Percentiles rank a stretch among this genome's conserved stretches.
Evolutionary conservation across 306 rosid genomes (phyloP).

Genomic region (Lathyrus oleraceus): DNA sequence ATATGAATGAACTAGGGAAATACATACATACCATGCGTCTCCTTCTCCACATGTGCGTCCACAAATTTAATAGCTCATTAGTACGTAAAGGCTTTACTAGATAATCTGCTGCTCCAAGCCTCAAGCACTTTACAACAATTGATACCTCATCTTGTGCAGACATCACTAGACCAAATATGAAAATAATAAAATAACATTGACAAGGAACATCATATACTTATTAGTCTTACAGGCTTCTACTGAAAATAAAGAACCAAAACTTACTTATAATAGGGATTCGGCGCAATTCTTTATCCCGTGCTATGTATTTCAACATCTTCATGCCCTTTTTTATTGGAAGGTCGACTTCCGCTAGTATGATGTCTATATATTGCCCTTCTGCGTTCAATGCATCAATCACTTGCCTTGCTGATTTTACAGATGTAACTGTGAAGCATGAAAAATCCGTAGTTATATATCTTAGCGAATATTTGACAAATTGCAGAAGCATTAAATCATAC

Average conservation of each 20-base stretch:
- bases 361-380: slow-evolving; percentile 84
- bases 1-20: slow-evolving; percentile 36
- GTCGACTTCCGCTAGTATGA: slow-evolving; percentile 90
- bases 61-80: slow-evolving; percentile 92
- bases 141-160: slow-evolving; percentile 95
- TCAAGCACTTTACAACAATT: slow-evolving; percentile 93
- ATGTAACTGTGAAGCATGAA: slow-evolving; percentile 57
- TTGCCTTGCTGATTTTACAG: slow-evolving; percentile 82
- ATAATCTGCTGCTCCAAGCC: slow-evolving; percentile 98
- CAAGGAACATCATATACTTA: slow-evolving; percentile 32
- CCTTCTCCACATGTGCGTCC: slow-evolving; percentile 99
- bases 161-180: slow-evolving; percentile 70
- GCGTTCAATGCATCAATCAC: slow-evolving; percentile 96
- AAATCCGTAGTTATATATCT: slow-evolving; percentile 27
- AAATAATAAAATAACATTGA: slow-evolving; percentile 37
- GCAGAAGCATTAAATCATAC: slow-evolving; percentile 21
- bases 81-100: slow-evolving; percentile 98
- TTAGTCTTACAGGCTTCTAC: slow-evolving; percentile 12
- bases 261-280: slow-evolving; percentile 93
- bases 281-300: slow-evolving; percentile 71
- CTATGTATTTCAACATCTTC: slow-evolving; percentile 88
- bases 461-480: slow-evolving; percentile 5
- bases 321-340: slow-evolving; percentile 84
- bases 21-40: slow-evolving; percentile 90
- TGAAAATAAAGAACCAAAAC: slow-evolving; percentile 33